These are phyloP conservation scores for Mycena polygramma DNA, from an alignment of 768 basidiomycete genomes.

Conservation along the genomic window DNA sequence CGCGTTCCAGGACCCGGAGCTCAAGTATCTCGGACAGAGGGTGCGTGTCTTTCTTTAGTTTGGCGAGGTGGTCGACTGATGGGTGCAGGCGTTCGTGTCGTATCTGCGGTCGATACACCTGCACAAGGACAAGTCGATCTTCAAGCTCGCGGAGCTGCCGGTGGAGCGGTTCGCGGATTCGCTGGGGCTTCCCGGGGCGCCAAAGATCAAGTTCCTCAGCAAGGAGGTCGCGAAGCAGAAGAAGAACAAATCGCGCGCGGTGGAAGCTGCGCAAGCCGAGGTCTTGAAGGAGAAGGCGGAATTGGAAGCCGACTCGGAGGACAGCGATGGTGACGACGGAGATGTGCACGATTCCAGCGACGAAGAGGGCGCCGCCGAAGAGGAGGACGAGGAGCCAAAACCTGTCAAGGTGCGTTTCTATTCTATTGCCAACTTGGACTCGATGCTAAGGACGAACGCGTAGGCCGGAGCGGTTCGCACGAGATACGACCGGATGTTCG, in stretches of 20 bases:
- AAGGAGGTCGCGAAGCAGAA: conserved; percentile 76
- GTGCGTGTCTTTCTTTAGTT: conserved; percentile 58
- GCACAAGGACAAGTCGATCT: conserved; percentile 94
- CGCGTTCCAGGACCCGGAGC: conserved; percentile 94
- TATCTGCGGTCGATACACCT: conserved; percentile 94
- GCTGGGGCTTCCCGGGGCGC: conserved; percentile 93
- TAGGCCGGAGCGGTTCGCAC: conserved; percentile 70
- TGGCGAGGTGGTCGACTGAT: neutral
- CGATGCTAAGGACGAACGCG: neutral
- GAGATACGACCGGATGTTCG: conserved; percentile 98
- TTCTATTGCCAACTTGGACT: neutral
- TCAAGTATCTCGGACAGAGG: conserved; percentile 96
- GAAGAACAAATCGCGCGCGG: conserved; percentile 77
- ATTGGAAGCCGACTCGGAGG: conserved; percentile 28
- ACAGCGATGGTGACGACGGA: conserved; percentile 38
- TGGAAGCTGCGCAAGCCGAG: conserved; percentile 52
- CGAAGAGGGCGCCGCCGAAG: conserved; percentile 41
- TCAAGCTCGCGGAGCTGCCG: conserved; percentile 87
- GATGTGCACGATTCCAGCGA: conserved; percentile 34
- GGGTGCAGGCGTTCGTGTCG: conserved; percentile 88
- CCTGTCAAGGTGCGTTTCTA: conserved; percentile 55
- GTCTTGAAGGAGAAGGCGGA: conserved; percentile 40
- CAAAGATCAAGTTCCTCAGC: conserved; percentile 91
- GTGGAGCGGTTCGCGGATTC: conserved; percentile 88
- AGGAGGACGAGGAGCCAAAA: conserved; percentile 45